Percentiles rank a stretch among this genome's conserved stretches.
These are phyloP conservation scores for Byssothecium circinans DNA, from an alignment of 2,329 filamentous ascomycete species.

Conservation along the genomic window DNA sequence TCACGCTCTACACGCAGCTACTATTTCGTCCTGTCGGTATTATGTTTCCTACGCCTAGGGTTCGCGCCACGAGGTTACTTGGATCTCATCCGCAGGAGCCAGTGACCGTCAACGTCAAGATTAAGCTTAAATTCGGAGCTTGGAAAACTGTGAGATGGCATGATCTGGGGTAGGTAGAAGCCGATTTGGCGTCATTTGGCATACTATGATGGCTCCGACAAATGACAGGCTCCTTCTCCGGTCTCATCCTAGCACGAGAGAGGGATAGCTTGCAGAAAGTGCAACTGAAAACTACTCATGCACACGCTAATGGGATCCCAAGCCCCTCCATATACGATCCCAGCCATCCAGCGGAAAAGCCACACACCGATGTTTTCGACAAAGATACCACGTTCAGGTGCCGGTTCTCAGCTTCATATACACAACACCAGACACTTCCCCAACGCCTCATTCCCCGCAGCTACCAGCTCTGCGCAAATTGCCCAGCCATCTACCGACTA, in stretches of 20 bases:
- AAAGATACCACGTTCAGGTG: too few species aligned
- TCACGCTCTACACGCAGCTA: not conserved
- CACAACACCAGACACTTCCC: too few species aligned
- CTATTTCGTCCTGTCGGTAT: conserved; percentile 3
- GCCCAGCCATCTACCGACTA: conserved; percentile 25
- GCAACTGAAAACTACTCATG: too few species aligned
- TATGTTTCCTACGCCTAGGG: conserved; percentile 9
- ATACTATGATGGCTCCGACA: not conserved
- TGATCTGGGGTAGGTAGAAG: conserved; percentile 3
- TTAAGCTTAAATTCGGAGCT: conserved; percentile 18
- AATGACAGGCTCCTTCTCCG: not conserved
- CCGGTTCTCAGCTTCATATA: too few species aligned
- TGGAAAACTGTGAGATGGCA: conserved; percentile 1
- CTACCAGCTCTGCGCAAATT: conserved; percentile 15
- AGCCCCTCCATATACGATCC: too few species aligned
- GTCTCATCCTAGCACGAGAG: too few species aligned
- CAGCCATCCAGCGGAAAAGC: too few species aligned
- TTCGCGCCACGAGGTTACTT: conserved; percentile 1
- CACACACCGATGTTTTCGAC: too few species aligned
- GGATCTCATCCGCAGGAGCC: conserved; percentile 4
- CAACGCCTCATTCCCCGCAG: conserved; percentile 20
- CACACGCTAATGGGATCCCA: too few species aligned
- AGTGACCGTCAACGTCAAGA: conserved; percentile 7
- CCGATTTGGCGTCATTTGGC: conserved; percentile 17
- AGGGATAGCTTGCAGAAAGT: too few species aligned